phyloP scores from a whole-genome alignment of 306 rosid species.

The Castanopsis chinensis region DNA sequence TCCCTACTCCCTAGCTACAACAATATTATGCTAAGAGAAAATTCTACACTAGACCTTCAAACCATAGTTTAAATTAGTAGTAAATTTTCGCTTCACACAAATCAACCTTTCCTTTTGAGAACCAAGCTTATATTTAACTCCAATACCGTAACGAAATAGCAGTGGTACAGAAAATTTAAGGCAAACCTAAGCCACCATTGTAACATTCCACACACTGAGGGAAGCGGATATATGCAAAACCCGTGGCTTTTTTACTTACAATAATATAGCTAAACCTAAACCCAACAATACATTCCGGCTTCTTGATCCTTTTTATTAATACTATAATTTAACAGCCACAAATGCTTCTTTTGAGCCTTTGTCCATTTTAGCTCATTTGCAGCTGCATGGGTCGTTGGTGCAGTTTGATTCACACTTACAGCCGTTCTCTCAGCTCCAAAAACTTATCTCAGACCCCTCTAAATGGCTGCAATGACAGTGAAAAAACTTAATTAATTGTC shows the following conservation, averaged over 20 bases:
- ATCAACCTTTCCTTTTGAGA: no score
- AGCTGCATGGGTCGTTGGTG: slow-evolving; percentile 22
- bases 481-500: no score
- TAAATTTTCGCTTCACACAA: no score
- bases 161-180: background rate
- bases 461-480: background rate
- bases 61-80: no score
- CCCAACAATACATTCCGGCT: background rate
- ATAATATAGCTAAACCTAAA: background rate
- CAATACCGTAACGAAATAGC: background rate
- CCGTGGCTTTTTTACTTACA: background rate
- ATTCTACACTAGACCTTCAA: no score
- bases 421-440: slow-evolving; percentile 24
- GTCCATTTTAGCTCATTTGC: slow-evolving; percentile 11
- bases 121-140: background rate
- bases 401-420: slow-evolving; percentile 31
- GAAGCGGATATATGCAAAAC: background rate
- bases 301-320: background rate
- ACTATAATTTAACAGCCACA: background rate
- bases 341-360: background rate
- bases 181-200: background rate
- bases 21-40: no score
- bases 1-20: no score
- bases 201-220: background rate
- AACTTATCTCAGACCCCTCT: slow-evolving; percentile 36